phyloP scores from a whole-genome alignment of 495 filamentous ascomycete species.

The Articulospora tetracladia region DNA sequence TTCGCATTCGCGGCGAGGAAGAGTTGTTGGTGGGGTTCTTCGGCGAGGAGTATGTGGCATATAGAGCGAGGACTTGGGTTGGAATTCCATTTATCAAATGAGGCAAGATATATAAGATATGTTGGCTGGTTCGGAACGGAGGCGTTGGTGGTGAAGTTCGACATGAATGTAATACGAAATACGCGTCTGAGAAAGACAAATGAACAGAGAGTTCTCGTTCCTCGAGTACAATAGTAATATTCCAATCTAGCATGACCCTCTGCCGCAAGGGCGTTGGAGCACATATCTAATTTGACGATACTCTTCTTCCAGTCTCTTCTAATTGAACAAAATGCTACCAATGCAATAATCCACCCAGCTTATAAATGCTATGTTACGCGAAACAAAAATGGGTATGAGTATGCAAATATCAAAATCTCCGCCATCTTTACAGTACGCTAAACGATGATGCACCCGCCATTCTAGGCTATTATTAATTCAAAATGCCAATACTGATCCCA shows the following conservation, averaged over 20 bases:
- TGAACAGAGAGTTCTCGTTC: background rate
- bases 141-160: background rate
- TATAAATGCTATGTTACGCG: background rate
- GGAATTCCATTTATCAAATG: conserved; percentile 70
- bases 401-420: conserved; percentile 1
- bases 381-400: background rate
- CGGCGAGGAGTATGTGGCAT: conserved; percentile 73
- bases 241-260: background rate
- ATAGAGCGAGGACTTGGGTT: conserved; percentile 60
- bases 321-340: background rate
- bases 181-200: background rate
- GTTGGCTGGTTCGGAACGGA: background rate
- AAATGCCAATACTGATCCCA: conserved; percentile 8
- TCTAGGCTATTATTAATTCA: background rate
- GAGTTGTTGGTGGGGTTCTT: conserved; percentile 75
- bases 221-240: background rate
- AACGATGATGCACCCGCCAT: background rate
- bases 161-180: background rate
- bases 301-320: background rate
- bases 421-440: background rate
- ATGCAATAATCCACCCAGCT: background rate
- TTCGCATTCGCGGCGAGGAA: conserved; percentile 77
- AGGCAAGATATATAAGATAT: background rate
- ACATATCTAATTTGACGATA: too few relatives aligned
- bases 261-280: too few relatives aligned